Conservation (phyloP, 2,329 filamentous ascomycete genomes). For the Trichoderma semiorbis region DNA sequence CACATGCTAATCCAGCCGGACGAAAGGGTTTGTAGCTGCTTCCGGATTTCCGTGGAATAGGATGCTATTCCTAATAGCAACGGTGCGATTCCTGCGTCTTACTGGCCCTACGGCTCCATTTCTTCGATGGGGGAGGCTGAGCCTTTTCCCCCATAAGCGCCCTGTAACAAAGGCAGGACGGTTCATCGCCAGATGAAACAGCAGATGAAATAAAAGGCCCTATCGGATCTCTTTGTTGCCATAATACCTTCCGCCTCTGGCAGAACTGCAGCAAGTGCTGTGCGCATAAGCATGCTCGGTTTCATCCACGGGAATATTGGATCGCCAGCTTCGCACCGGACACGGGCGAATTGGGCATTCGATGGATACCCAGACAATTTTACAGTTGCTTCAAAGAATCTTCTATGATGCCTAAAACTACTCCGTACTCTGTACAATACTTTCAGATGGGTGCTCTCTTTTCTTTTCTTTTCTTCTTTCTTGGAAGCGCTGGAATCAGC, state of each 20-base stretch:
- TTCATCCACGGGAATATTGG: neutral
- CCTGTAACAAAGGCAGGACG: neutral
- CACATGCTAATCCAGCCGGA: neutral
- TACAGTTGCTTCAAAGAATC: neutral
- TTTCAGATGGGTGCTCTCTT: neutral
- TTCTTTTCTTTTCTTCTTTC: neutral
- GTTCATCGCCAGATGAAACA: neutral
- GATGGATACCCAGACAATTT: neutral
- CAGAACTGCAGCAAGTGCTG: slow-evolving; percentile 2
- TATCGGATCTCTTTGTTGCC: neutral
- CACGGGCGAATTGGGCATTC: neutral
- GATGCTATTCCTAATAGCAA: neutral
- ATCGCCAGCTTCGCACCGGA: neutral
- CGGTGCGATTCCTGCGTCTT: neutral
- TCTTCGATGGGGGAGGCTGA: neutral
- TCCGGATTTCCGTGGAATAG: neutral
- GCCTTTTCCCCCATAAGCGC: neutral
- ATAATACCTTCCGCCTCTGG: neutral
- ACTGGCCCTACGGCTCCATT: neutral
- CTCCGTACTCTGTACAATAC: too few species aligned
- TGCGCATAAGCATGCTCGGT: neutral
- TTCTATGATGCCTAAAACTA: neutral
- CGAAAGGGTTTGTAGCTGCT: neutral
- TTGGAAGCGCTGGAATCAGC: neutral
- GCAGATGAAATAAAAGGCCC: neutral